These are phyloP conservation scores for Cercophora scortea DNA, from an alignment of 495 filamentous ascomycete species.

Conservation along the genomic window DNA sequence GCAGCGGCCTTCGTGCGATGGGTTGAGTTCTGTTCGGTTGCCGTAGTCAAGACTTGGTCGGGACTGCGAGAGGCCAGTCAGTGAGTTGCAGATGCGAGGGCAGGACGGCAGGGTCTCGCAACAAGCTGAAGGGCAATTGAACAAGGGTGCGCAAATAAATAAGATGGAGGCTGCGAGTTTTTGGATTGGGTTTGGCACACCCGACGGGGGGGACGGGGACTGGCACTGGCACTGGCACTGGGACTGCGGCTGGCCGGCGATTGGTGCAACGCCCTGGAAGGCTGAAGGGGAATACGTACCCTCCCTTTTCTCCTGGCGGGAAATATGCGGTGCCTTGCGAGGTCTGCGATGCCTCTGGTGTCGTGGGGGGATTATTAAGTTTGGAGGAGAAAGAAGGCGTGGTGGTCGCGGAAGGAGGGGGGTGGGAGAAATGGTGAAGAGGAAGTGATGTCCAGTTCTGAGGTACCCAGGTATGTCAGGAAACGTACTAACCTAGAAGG, in stretches of 20 bases:
- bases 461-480: not conserved
- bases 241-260: not conserved
- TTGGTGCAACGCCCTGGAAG: too few species aligned
- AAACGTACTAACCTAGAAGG: too few species aligned
- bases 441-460: constrained; percentile 7
- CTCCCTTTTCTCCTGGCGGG: constrained; percentile 6
- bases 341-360: constrained; percentile 9
- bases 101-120: not conserved
- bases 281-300: constrained; percentile 9
- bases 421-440: not conserved
- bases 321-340: constrained; percentile 6
- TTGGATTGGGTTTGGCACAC: not conserved
- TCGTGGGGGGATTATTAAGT: constrained; percentile 1
- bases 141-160: constrained; percentile 10
- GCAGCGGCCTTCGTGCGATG: not conserved
- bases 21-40: not conserved
- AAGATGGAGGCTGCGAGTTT: constrained; percentile 2
- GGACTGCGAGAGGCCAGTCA: constrained; percentile 1
- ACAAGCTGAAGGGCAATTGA: not conserved
- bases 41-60: constrained; percentile 1
- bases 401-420: not conserved
- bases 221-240: not conserved
- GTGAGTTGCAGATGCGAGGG: constrained; percentile 1
- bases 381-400: not conserved
- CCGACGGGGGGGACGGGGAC: not conserved